Evolutionary conservation across 2,329 filamentous ascomycete genomes (phyloP).

Genomic region (Claviceps monticola): DNA sequence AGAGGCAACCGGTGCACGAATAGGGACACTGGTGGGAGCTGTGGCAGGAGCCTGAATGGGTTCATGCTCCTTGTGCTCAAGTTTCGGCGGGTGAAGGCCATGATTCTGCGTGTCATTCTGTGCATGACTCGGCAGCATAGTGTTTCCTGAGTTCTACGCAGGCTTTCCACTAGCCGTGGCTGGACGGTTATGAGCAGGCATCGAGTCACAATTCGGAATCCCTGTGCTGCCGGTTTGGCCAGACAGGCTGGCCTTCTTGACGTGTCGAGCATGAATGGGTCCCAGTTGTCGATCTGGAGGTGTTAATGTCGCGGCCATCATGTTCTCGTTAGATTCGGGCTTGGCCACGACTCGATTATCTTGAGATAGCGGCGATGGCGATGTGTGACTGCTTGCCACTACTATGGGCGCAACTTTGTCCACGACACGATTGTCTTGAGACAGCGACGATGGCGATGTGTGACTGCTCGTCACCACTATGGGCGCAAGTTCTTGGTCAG

Average conservation of each 20-base stretch:
- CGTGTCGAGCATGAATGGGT: background rate
- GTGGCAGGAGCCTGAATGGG: background rate
- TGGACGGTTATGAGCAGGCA: background rate
- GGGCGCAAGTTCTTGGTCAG: slow-evolving; percentile 2
- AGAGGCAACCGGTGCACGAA: background rate
- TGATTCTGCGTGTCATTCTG: background rate
- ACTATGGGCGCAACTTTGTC: background rate
- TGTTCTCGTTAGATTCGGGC: background rate
- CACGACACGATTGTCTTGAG: background rate
- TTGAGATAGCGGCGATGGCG: slow-evolving; percentile 3
- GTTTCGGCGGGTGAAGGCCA: background rate
- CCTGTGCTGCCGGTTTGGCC: background rate
- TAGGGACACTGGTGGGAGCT: background rate
- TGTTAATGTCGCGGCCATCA: background rate
- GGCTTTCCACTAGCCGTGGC: slow-evolving; percentile 4
- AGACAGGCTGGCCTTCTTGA: background rate
- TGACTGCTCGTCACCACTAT: background rate
- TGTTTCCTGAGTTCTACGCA: slow-evolving; percentile 9
- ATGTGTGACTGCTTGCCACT: background rate
- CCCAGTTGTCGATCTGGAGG: background rate
- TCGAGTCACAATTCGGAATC: background rate
- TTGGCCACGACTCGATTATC: background rate
- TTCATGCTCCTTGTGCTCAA: background rate
- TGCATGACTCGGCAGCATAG: background rate
- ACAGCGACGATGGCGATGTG: slow-evolving; percentile 3